Base-by-base conservation (phyloP, 495 filamentous ascomycete species). In the Margaritispora aquatica region DNA sequence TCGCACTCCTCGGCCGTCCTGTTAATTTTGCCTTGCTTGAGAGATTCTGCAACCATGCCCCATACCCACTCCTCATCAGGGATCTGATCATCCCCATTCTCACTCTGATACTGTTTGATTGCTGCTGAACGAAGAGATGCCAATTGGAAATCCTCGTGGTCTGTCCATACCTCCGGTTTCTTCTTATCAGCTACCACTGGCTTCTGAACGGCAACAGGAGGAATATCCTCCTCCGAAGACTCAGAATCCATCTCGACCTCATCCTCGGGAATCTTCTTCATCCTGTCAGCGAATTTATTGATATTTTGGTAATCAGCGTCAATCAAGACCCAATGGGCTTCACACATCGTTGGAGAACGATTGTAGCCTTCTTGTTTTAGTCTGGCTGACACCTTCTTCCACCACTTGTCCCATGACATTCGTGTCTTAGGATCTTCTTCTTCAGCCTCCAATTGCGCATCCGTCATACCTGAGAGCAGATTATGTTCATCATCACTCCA, bases 401-500 rank as follows among this genome's bases (percentile, higher is more conserved):
- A 60, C n/a, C 46, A 51, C 26, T 49, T 46, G 1, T 34, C 11
- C 58, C 58, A 60, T 1, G 58, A 27, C 15, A 60, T 54, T 4
- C 20, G 26, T 1, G 41, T 15, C 27, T 21, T 22, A n/a, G 58
- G 58, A 23, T 60, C 41, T 7, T n/a, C n/a, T n/a, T n/a, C n/a
- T n/a, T 13, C 38, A 13, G 49, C 24, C 51, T 60, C 58, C 9
- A 60, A 51, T 49, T 60, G 58, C n/a, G 53, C 38, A n/a, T 60
- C 36, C 23, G 58, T 60, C 58, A 60, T 60, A 5, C 24, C 15
- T 22, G 51, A 1, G 15, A 60, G 20, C 1, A 60, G 54, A 27
- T 54, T 20, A 51, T 60, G 50, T 26, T 60, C 58, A 5, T 36
- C 13, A n/a, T 60, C 58, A 10, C 54, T 51, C 58, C 58, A 60